Conservation (phyloP, 2,329 filamentous ascomycete species). For the Tympanopsis confertula region DNA sequence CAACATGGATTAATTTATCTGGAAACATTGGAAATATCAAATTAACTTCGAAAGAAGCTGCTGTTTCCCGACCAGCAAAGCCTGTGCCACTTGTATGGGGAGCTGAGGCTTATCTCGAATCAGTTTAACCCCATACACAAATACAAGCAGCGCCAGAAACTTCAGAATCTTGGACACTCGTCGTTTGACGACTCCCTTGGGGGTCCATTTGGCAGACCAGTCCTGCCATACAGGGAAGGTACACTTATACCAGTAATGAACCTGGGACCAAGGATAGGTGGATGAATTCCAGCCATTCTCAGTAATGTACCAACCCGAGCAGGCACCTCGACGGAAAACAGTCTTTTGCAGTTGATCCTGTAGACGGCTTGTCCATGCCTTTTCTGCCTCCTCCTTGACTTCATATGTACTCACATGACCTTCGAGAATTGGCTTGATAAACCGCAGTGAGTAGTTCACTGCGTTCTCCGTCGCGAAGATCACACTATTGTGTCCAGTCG, state of each 20-base stretch:
- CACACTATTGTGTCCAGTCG: conserved; percentile 43
- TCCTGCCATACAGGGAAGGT: conserved; percentile 39
- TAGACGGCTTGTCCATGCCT: conserved; percentile 30
- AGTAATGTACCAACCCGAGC: conserved; percentile 34
- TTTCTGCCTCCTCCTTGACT: conserved; percentile 33
- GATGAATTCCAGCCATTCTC: conserved; percentile 34
- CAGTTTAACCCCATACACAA: too few species aligned
- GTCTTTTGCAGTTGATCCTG: conserved; percentile 29
- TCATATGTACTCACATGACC: conserved; percentile 31
- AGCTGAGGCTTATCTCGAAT: too few species aligned
- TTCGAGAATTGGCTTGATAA: conserved; percentile 36
- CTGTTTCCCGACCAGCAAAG: too few species aligned
- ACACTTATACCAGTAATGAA: conserved; percentile 35
- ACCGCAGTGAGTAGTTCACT: conserved; percentile 38
- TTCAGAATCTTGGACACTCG: too few species aligned
- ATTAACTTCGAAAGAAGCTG: too few species aligned
- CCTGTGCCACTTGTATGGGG: too few species aligned
- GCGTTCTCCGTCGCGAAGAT: conserved; percentile 45
- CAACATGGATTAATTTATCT: too few species aligned
- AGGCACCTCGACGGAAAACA: conserved; percentile 32
- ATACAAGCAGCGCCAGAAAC: too few species aligned
- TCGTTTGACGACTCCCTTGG: conserved; percentile 31
- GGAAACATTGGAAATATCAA: too few species aligned
- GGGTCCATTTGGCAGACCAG: conserved; percentile 38
- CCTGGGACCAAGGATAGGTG: conserved; percentile 29